phyloP scores from a whole-genome alignment of 306 rosid species.

The Medicago lupulina region DNA sequence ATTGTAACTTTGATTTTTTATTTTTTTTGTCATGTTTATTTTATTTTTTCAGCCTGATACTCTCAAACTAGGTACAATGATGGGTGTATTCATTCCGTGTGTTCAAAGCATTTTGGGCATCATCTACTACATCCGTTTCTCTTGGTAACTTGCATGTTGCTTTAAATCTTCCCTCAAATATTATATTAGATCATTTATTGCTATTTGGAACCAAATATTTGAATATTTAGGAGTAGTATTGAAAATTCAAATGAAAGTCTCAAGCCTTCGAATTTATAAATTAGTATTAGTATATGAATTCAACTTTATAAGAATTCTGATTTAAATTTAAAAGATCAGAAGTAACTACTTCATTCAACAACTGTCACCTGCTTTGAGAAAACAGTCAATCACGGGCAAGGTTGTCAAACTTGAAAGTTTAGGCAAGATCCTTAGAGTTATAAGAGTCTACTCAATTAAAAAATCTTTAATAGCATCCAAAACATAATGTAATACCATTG shows the following conservation, averaged over 20 bases:
- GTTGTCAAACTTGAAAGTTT: neutral
- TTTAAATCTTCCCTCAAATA: slow-evolving; percentile 37
- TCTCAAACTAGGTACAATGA: slow-evolving; percentile 82
- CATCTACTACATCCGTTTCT: slow-evolving; percentile 95
- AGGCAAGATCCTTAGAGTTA: neutral
- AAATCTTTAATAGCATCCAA: neutral
- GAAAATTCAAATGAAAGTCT: slow-evolving; percentile 25
- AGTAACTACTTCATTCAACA: slow-evolving; percentile 2
- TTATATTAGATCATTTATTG: neutral
- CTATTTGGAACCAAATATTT: slow-evolving; percentile 5
- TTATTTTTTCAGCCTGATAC: slow-evolving; percentile 67
- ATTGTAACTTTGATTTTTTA: slow-evolving; percentile 10
- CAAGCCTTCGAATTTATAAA: slow-evolving; percentile 11
- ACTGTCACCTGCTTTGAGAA: slow-evolving; percentile 20
- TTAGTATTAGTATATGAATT: neutral
- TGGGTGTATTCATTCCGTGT: slow-evolving; percentile 99
- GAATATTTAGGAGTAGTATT: slow-evolving; percentile 16
- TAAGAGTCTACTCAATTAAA: slow-evolving; percentile 4
- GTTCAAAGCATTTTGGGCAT: slow-evolving; percentile 96
- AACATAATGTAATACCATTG: slow-evolving; percentile 4
- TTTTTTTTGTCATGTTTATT: slow-evolving; percentile 35
- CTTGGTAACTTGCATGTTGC: slow-evolving; percentile 73
- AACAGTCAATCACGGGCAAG: neutral
- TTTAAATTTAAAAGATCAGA: slow-evolving; percentile 15
- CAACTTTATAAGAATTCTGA: slow-evolving; percentile 13